Evolutionary conservation across 345 rosid species (phyloP).

Genomic region (Populus pruinosa): DNA sequence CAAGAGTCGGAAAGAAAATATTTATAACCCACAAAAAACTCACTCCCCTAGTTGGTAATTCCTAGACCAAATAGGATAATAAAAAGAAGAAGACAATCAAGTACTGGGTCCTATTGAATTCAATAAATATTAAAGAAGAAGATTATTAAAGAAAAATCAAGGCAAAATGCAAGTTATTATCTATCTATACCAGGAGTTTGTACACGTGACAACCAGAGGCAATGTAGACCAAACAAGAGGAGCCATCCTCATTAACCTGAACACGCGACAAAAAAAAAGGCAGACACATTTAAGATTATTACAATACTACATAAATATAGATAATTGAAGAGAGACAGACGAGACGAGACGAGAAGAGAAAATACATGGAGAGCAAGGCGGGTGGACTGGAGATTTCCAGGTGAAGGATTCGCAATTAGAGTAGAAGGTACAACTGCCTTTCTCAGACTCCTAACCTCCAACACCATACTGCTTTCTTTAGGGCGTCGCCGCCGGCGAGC

Average conservation of each 20-base stretch:
- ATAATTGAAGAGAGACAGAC: neutral
- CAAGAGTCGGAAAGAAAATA: too few relatives aligned
- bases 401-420: conserved; percentile 52
- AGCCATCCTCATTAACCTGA: conserved; percentile 43
- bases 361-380: conserved; percentile 65
- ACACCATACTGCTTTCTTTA: neutral
- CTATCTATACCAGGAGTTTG: conserved; percentile 36
- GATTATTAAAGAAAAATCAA: neutral
- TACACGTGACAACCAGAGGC: conserved; percentile 62
- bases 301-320: too few relatives aligned
- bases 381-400: conserved; percentile 60
- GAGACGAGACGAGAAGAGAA: neutral
- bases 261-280: neutral
- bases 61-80: too few relatives aligned
- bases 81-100: too few relatives aligned
- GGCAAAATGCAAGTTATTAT: neutral
- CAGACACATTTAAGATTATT: too few relatives aligned
- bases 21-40: too few relatives aligned
- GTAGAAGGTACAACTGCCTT: conserved; percentile 52
- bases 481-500: too few relatives aligned
- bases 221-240: conserved; percentile 53
- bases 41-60: too few relatives aligned
- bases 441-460: conserved; percentile 47
- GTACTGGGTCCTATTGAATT: too few relatives aligned
- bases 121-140: too few relatives aligned